Evolutionary conservation across 2,329 filamentous ascomycete genomes (phyloP).

Genomic region (Aspergillaceae sp.): DNA sequence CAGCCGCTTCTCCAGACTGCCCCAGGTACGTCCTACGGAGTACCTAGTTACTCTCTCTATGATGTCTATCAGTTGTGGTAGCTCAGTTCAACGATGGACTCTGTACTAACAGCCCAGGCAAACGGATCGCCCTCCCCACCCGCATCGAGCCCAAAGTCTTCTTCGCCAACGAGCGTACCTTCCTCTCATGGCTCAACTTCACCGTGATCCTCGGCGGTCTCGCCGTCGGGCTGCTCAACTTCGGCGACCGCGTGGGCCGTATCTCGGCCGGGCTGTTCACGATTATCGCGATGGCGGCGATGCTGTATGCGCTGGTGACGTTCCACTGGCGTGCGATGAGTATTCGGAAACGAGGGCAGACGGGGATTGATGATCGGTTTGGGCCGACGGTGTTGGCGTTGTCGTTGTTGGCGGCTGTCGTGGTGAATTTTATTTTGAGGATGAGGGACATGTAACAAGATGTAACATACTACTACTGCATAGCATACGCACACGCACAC

Average conservation of each 20-base stretch:
- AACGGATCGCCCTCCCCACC: conserved; percentile 94
- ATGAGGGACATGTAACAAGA: conserved; percentile 18
- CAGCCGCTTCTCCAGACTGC: conserved; percentile 93
- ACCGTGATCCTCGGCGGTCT: conserved; percentile 95
- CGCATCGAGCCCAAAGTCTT: conserved; percentile 99
- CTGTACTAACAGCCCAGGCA: conserved; percentile 52
- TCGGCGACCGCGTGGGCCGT: conserved; percentile 87
- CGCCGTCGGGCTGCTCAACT: conserved; percentile 95
- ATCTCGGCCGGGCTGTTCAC: conserved; percentile 94
- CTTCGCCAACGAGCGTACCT: conserved; percentile 99
- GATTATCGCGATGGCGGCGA: conserved; percentile 83
- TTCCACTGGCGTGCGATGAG: conserved; percentile 97
- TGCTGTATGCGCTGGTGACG: conserved; percentile 89
- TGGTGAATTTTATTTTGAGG: conserved; percentile 89
- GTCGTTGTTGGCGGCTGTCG: conserved; percentile 76
- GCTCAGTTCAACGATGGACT: neutral
- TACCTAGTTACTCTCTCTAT: neutral
- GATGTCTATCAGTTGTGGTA: neutral
- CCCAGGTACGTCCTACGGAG: conserved; percentile 55
- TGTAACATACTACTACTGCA: no score
- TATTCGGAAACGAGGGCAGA: conserved; percentile 82
- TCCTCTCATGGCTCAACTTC: conserved; percentile 99
- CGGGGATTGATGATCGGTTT: conserved; percentile 92
- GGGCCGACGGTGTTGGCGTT: conserved; percentile 86
- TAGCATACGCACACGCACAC: no score